These are phyloP conservation scores for Zasmidium citrigriseum DNA, from an alignment of 2,329 filamentous ascomycete genomes.

Conservation along the genomic window DNA sequence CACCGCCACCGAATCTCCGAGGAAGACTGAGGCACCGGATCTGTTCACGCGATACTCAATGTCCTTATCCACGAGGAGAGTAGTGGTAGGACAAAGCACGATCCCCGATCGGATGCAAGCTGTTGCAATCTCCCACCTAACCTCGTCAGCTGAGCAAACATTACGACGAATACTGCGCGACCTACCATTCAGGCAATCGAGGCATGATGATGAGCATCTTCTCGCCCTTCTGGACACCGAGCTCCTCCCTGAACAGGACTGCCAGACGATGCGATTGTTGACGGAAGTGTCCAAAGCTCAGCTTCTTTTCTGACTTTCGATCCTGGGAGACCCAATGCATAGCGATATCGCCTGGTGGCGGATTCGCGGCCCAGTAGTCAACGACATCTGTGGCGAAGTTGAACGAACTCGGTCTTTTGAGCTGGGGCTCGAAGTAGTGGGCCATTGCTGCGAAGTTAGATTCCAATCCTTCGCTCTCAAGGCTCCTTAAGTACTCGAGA, in stretches of 20 bases:
- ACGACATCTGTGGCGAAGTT: conserved; percentile 45
- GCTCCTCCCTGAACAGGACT: conserved; percentile 33
- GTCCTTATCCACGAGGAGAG: conserved; percentile 41
- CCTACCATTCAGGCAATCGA: conserved; percentile 37
- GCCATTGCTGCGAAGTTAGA: conserved; percentile 21
- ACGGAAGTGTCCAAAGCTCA: conserved; percentile 41
- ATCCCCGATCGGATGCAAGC: conserved; percentile 40
- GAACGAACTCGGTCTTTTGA: conserved; percentile 33
- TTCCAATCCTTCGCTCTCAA: no score
- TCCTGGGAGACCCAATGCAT: conserved; percentile 43
- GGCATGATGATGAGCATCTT: conserved; percentile 40
- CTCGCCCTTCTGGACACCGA: conserved; percentile 38
- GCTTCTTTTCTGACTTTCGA: conserved; percentile 27
- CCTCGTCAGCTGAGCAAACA: conserved; percentile 8
- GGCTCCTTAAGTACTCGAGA: no score
- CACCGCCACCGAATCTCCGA: conserved; percentile 40
- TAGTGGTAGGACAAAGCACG: conserved; percentile 42
- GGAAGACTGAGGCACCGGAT: conserved; percentile 39
- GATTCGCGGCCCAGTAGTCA: conserved; percentile 40
- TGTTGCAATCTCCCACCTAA: conserved; percentile 44
- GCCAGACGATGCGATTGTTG: conserved; percentile 40
- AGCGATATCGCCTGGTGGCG: conserved; percentile 31
- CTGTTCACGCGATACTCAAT: conserved; percentile 40
- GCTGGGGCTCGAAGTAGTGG: conserved; percentile 27
- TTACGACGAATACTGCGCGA: no score